phyloP scores from a whole-genome alignment of 352 stramenopile genomes.

The Pythium oligandrum region DNA sequence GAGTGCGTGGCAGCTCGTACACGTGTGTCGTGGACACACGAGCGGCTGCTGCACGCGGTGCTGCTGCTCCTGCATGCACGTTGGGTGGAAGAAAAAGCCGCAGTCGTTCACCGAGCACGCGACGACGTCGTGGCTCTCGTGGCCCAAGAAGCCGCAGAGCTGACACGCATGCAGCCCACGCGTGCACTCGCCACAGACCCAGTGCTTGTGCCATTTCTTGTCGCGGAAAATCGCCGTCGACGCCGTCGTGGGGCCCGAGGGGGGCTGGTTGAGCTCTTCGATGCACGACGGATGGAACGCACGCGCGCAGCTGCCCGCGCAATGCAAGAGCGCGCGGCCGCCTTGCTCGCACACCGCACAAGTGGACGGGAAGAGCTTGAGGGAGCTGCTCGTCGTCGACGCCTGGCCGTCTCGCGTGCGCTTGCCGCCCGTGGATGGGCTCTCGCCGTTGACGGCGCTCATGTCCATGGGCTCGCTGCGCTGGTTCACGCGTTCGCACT shows the following conservation, averaged over 20 bases:
- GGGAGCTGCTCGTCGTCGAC: background rate
- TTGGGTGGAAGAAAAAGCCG: slow-evolving; percentile 53
- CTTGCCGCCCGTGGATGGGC: slow-evolving; percentile 17
- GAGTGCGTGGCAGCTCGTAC: slow-evolving; percentile 31
- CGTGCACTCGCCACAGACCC: slow-evolving; percentile 65
- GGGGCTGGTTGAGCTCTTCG: slow-evolving; percentile 31
- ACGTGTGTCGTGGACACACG: slow-evolving; percentile 61
- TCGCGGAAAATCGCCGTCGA: slow-evolving; percentile 21
- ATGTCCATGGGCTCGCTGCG: slow-evolving; percentile 2
- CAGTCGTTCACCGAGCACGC: slow-evolving; percentile 50
- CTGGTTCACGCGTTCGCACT: slow-evolving; percentile 68
- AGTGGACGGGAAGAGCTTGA: slow-evolving; percentile 40
- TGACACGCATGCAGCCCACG: slow-evolving; percentile 52
- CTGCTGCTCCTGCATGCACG: slow-evolving; percentile 23
- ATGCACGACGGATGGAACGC: slow-evolving; percentile 62
- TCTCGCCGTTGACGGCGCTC: background rate
- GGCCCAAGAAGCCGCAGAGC: slow-evolving; percentile 67
- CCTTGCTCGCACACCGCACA: slow-evolving; percentile 56
- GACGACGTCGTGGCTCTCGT: slow-evolving; percentile 42
- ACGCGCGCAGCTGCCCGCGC: slow-evolving; percentile 46
- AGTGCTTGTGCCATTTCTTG: slow-evolving; percentile 32
- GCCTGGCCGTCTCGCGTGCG: slow-evolving; percentile 23
- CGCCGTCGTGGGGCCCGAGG: background rate
- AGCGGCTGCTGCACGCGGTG: slow-evolving; percentile 20
- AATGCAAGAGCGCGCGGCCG: slow-evolving; percentile 51